These are phyloP conservation scores for Rhododendron molle DNA, from an alignment of 148 eudicot species.

Conservation along the genomic window DNA sequence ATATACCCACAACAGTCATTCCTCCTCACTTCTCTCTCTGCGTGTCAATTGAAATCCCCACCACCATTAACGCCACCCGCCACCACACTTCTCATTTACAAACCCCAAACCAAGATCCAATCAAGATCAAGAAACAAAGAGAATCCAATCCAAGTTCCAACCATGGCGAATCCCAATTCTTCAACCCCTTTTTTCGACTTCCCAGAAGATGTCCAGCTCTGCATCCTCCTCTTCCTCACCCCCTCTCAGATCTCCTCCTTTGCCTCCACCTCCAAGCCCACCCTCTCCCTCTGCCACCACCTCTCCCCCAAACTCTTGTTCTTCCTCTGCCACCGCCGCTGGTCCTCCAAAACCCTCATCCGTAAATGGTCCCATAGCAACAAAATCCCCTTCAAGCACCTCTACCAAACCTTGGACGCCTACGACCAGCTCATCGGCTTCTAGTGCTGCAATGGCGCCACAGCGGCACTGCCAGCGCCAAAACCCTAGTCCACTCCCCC, in stretches of 20 bases:
- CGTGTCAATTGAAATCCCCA: too few relatives aligned
- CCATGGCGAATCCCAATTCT: constrained; percentile 20
- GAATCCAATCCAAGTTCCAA: not conserved
- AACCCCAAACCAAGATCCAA: not conserved
- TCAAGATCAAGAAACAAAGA: not conserved
- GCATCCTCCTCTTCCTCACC: constrained; percentile 67
- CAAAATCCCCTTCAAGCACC: constrained; percentile 33
- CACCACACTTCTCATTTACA: not conserved
- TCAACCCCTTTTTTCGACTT: constrained; percentile 55
- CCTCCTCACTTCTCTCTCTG: too few relatives aligned
- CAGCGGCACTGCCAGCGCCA: constrained; percentile 46
- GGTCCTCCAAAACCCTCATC: constrained; percentile 63
- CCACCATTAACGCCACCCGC: too few relatives aligned
- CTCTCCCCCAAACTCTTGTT: constrained; percentile 53
- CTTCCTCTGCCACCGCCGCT: constrained; percentile 67
- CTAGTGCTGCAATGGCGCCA: too few relatives aligned
- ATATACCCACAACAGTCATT: too few relatives aligned
- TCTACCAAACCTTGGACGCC: constrained; percentile 45
- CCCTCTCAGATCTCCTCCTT: constrained; percentile 63
- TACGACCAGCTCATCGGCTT: constrained; percentile 68
- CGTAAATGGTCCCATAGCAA: constrained; percentile 52
- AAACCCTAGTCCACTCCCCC: not conserved
- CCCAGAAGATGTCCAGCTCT: constrained; percentile 88
- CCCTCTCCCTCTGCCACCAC: constrained; percentile 36
- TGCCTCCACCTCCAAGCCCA: constrained; percentile 66